These are phyloP conservation scores for Leccinum ochraceum DNA, from an alignment of 768 basidiomycete genomes.

Conservation along the genomic window DNA sequence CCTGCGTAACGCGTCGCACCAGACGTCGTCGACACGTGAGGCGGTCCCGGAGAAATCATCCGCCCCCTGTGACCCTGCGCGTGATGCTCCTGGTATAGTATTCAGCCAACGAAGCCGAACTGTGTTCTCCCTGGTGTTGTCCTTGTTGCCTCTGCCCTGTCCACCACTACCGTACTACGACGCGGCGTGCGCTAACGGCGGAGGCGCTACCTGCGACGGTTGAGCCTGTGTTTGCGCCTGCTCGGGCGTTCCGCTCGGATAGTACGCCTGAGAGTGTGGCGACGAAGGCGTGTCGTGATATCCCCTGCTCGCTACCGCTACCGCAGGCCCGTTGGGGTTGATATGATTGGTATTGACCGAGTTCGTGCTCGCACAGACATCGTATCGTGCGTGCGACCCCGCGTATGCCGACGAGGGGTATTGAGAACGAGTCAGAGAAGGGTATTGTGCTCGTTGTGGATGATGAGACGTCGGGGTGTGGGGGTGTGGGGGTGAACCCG, in stretches of 20 bases:
- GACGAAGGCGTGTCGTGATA: constrained; percentile 30
- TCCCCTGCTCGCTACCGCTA: constrained; percentile 11
- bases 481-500: constrained; percentile 15
- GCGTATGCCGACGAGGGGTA: constrained; percentile 27
- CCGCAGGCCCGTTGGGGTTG: constrained; percentile 11
- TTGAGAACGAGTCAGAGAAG: constrained; percentile 29
- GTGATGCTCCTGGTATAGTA: constrained; percentile 23
- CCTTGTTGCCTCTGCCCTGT: constrained; percentile 12
- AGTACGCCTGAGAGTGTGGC: constrained; percentile 6
- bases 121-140: constrained; percentile 9
- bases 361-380: constrained; percentile 29
- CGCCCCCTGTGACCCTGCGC: constrained; percentile 14
- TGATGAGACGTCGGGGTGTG: constrained; percentile 24
- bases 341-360: constrained; percentile 11
- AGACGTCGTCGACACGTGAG: neutral
- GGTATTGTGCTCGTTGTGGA: constrained; percentile 26
- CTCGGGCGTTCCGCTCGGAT: too few species aligned
- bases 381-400: constrained; percentile 29
- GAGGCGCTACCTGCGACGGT: constrained; percentile 18
- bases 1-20: too few species aligned
- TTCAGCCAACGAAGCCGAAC: constrained; percentile 22
- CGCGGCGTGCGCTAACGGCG: constrained; percentile 21
- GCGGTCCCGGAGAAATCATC: constrained; percentile 17
- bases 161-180: constrained; percentile 24
- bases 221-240: constrained; percentile 14